Base-by-base conservation (phyloP, 2,329 filamentous ascomycete species). In the Aspergillus bombycis region DNA sequence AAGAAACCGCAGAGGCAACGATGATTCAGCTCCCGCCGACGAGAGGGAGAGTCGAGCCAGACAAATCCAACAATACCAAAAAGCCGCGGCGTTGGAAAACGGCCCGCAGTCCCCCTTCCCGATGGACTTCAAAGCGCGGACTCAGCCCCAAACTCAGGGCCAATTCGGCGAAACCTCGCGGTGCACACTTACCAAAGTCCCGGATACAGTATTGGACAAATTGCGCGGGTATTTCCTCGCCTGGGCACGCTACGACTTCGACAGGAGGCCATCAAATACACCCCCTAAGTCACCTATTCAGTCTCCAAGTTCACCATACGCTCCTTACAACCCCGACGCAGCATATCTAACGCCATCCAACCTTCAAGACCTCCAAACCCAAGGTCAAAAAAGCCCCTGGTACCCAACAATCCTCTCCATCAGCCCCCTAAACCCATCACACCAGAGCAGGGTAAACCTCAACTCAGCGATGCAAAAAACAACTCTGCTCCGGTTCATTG, bases 161-260 rank as follows among this genome's bases (percentile, higher is more conserved):
- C 70, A 4, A 0, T 76, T 84, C 2, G 84, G 85, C 72, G 70
- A 9, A 0, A 77, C 84, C 2, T 85, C 86, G 0, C 87, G 84
- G 0, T 83, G 87, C 0, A 87, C 84, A 63, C 74, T 91, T 2
- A 69, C 70, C 0, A 82, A 80, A 11, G 78, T 89, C 0, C 79
- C 85, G 0, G 83, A 84, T 30, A 80, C 85, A 38, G 73, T 89
- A 46, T 78, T 81, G 26, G 76, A 85, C 65, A 82, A 84, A 3
- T 79, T 91, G 57, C 77, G 80, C 14, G 89, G 89, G 0, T 82
- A 89, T 8, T 91, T 89, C 69, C 87, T 89, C 45, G 88, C 87
- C 3, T 91, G 89, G 89, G 85, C 83, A 0, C 76, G 82, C 0
- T 76, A 79, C 0, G 72, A 73, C 0, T 74, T 77, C 6, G 32